phyloP scores from a whole-genome alignment of 257 asterid species.

The Forsythia suspensa region DNA sequence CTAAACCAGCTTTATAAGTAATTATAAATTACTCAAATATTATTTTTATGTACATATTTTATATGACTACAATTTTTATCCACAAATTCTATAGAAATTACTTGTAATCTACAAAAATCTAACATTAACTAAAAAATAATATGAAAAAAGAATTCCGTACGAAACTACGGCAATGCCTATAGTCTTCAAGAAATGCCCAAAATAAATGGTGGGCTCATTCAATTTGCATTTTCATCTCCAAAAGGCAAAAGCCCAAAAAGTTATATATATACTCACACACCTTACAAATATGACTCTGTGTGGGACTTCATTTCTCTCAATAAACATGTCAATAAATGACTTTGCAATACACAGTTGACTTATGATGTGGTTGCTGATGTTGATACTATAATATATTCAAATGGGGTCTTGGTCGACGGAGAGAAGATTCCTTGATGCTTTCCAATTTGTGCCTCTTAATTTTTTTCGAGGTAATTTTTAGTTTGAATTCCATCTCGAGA shows the following conservation, averaged over 20 bases:
- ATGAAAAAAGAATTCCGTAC: neutral
- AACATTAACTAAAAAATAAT: too few relatives aligned
- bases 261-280: neutral
- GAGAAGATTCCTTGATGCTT: slow-evolving; percentile 23
- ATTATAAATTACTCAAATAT: too few relatives aligned
- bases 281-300: neutral
- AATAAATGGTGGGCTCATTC: neutral
- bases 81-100: too few relatives aligned
- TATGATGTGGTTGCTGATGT: neutral
- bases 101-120: too few relatives aligned
- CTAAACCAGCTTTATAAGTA: too few relatives aligned
- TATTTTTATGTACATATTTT: too few relatives aligned
- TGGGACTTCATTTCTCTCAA: neutral
- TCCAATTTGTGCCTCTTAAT: neutral
- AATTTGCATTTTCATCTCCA: neutral
- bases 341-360: slow-evolving; percentile 7
- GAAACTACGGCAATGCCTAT: too few relatives aligned
- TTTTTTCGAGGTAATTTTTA: neutral
- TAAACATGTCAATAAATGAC: neutral
- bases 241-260: neutral
- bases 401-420: slow-evolving; percentile 17
- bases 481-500: neutral
- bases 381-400: slow-evolving; percentile 1
- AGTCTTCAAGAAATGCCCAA: neutral
- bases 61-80: too few relatives aligned